Evolutionary conservation across 2,329 filamentous ascomycete genomes (phyloP).

Genomic region (Dichotomopilus funicola): DNA sequence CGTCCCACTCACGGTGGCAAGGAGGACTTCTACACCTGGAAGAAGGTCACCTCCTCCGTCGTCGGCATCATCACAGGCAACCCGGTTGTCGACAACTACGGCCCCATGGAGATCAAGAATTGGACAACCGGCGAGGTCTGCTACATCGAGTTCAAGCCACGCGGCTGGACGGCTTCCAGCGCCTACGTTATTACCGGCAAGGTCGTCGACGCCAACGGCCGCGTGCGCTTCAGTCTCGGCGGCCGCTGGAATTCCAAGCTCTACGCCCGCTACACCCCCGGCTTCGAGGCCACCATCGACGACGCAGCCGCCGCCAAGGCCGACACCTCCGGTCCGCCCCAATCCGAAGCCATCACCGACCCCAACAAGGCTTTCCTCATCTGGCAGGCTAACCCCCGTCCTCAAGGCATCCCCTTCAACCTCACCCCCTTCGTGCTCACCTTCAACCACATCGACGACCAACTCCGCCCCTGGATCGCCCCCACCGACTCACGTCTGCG

Average conservation of each 20-base stretch:
- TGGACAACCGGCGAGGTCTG: slow-evolving; percentile 93
- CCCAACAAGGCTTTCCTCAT: slow-evolving; percentile 77
- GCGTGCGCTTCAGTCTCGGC: slow-evolving; percentile 80
- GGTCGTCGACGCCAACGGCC: slow-evolving; percentile 71
- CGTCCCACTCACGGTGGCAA: slow-evolving; percentile 68
- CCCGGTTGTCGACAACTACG: slow-evolving; percentile 96
- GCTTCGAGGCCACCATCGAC: slow-evolving; percentile 70
- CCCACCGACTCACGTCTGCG: slow-evolving; percentile 91
- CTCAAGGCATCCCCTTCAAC: slow-evolving; percentile 87
- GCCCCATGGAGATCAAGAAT: slow-evolving; percentile 94
- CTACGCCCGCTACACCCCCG: slow-evolving; percentile 86
- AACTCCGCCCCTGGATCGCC: slow-evolving; percentile 68
- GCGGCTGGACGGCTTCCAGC: slow-evolving; percentile 91
- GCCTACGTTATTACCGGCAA: slow-evolving; percentile 86
- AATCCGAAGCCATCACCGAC: slow-evolving; percentile 51
- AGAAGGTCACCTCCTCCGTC: slow-evolving; percentile 97
- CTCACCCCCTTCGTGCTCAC: slow-evolving; percentile 93
- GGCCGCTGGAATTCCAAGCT: slow-evolving; percentile 97
- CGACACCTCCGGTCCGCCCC: slow-evolving; percentile 28
- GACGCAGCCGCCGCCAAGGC: slow-evolving; percentile 28
- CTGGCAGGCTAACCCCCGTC: slow-evolving; percentile 82
- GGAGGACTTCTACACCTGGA: slow-evolving; percentile 94
- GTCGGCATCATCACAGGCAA: slow-evolving; percentile 97
- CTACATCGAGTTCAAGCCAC: slow-evolving; percentile 83
- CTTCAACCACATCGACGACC: slow-evolving; percentile 85